phyloP scores from a whole-genome alignment of 257 asterid species.

The Fraxinus americana region DNA sequence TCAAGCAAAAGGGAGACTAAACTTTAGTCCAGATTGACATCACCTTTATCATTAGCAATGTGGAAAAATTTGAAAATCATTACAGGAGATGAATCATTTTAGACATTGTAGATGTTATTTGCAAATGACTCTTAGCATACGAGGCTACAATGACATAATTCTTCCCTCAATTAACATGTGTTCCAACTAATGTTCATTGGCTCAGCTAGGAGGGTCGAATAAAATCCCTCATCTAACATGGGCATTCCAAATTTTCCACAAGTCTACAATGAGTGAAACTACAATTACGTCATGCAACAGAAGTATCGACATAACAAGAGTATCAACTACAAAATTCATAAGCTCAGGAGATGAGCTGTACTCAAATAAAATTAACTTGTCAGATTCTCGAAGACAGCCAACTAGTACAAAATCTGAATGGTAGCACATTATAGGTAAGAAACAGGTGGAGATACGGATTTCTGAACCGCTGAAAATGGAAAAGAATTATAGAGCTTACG shows the following conservation, averaged over 20 bases:
- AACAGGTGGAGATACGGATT: too few species aligned
- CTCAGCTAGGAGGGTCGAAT: neutral
- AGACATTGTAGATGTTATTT: conserved; percentile 12
- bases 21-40: conserved; percentile 4
- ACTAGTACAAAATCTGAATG: neutral
- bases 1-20: neutral
- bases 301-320: too few species aligned
- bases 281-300: neutral
- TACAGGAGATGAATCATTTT: too few species aligned
- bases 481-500: conserved; percentile 45
- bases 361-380: conserved; percentile 15
- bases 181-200: neutral
- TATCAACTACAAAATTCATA: neutral
- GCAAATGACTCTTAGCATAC: neutral
- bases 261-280: neutral
- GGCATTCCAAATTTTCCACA: neutral
- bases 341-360: conserved; percentile 13
- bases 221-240: conserved; percentile 2
- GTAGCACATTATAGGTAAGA: too few species aligned
- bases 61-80: neutral
- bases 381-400: conserved; percentile 6
- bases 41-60: neutral
- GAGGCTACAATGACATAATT: neutral
- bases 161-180: neutral
- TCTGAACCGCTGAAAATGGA: neutral